Conservation (phyloP, 1,139 yeast species). For the Sugiyamaella grinbergsii region DNA sequence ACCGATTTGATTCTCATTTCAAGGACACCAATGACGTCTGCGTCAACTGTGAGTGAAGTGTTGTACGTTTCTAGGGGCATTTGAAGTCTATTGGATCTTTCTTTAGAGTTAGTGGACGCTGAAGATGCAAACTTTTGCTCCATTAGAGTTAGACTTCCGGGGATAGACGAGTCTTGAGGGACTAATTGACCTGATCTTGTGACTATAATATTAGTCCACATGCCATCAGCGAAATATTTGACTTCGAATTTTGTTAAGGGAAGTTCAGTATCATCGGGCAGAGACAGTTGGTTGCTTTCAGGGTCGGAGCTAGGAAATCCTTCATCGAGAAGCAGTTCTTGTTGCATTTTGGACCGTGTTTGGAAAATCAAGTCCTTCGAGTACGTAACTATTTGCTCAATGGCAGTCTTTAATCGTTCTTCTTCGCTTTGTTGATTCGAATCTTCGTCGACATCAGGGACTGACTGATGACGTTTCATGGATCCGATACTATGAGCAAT, state of each 20-base stretch:
- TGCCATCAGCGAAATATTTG: slow-evolving; percentile 32
- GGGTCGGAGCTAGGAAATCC: neutral
- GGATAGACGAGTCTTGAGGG: slow-evolving; percentile 18
- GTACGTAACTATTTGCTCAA: slow-evolving; percentile 19
- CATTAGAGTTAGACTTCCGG: slow-evolving; percentile 13
- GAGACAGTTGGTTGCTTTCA: neutral
- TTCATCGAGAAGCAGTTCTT: slow-evolving; percentile 1
- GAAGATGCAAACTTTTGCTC: slow-evolving; percentile 18
- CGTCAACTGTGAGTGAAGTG: slow-evolving; percentile 29
- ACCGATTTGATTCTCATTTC: slow-evolving; percentile 28
- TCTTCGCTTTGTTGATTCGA: neutral
- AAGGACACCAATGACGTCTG: slow-evolving; percentile 28
- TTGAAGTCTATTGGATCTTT: slow-evolving; percentile 8
- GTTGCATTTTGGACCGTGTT: slow-evolving; percentile 7
- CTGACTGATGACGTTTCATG: slow-evolving; percentile 26
- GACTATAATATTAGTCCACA: slow-evolving; percentile 31
- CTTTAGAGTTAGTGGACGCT: slow-evolving; percentile 7
- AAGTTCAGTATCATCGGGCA: slow-evolving; percentile 25
- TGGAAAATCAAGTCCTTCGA: slow-evolving; percentile 16
- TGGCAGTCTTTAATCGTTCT: slow-evolving; percentile 8
- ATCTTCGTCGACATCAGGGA: neutral
- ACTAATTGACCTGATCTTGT: slow-evolving; percentile 29
- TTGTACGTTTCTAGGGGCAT: slow-evolving; percentile 30
- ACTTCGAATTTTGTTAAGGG: slow-evolving; percentile 31
- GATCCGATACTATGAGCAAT: slow-evolving; percentile 30